A percentile compares a stretch with the other conserved stretches of the same genome.
Conservation (phyloP, 352 stramenopile species). For the Phytophthora pinifolia region DNA sequence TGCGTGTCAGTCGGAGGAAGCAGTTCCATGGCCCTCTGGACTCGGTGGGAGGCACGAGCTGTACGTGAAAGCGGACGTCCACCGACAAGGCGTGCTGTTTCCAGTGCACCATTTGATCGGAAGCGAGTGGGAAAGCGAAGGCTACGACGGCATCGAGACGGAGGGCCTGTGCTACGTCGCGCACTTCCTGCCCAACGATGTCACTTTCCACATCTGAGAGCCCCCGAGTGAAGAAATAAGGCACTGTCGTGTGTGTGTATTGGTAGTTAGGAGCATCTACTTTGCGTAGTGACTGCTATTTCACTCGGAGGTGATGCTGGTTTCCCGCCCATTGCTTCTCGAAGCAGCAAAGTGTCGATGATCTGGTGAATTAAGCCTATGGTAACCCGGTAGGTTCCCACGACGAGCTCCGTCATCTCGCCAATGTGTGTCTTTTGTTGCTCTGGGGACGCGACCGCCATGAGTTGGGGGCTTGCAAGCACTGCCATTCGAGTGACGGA, state of each 20-base stretch:
- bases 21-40: slow-evolving; percentile 32
- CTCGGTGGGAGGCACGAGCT: slow-evolving; percentile 49
- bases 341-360: slow-evolving; percentile 41
- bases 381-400: slow-evolving; percentile 41
- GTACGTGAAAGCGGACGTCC: slow-evolving; percentile 46
- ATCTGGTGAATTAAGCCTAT: slow-evolving; percentile 45
- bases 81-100: slow-evolving; percentile 50
- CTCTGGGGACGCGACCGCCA: slow-evolving; percentile 4
- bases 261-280: not conserved
- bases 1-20: slow-evolving; percentile 20
- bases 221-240: too few species aligned
- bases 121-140: slow-evolving; percentile 39
- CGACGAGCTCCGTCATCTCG: slow-evolving; percentile 53
- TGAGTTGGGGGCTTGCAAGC: slow-evolving; percentile 30
- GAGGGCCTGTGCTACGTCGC: slow-evolving; percentile 47
- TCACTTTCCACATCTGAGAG: slow-evolving; percentile 31
- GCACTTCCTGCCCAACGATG: slow-evolving; percentile 49
- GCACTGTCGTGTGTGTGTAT: too few species aligned
- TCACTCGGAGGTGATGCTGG: not conserved
- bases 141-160: slow-evolving; percentile 53
- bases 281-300: not conserved
- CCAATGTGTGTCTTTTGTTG: slow-evolving; percentile 33
- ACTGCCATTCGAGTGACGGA: slow-evolving; percentile 23
- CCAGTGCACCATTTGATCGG: slow-evolving; percentile 43
- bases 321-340: slow-evolving; percentile 30